These are phyloP conservation scores for Vanilla planifolia DNA, from an alignment of 106 monocot genomes.

Conservation along the genomic window DNA sequence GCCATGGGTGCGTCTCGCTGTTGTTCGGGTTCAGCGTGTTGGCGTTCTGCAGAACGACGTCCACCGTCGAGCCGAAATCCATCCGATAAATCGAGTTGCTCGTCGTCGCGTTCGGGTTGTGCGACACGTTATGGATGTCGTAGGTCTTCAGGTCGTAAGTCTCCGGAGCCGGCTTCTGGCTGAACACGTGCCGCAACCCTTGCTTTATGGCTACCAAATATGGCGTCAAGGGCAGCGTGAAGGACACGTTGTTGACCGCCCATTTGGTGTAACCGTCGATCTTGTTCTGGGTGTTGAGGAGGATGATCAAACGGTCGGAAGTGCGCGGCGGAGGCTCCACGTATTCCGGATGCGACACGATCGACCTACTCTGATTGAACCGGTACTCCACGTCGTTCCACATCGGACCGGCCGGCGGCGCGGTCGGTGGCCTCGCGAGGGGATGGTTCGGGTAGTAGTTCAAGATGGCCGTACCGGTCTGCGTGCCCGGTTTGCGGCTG, in stretches of 20 bases:
- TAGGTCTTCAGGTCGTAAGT: slow-evolving; percentile 33
- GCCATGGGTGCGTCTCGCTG: slow-evolving; percentile 99
- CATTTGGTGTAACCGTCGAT: slow-evolving; percentile 48
- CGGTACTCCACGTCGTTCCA: slow-evolving; percentile 64
- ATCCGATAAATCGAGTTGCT: slow-evolving; percentile 44
- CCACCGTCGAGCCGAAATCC: slow-evolving; percentile 59
- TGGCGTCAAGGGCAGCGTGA: slow-evolving; percentile 52
- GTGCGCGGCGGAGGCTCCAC: slow-evolving; percentile 34
- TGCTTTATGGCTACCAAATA: slow-evolving; percentile 64
- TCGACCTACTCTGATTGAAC: slow-evolving; percentile 34
- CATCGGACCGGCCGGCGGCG: slow-evolving; percentile 30
- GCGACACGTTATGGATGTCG: slow-evolving; percentile 8
- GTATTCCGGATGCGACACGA: slow-evolving; percentile 35
- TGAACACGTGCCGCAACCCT: slow-evolving; percentile 26
- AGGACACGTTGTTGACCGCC: slow-evolving; percentile 81
- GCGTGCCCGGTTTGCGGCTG: slow-evolving; percentile 41
- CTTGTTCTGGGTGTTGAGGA: slow-evolving; percentile 86
- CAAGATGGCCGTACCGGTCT: slow-evolving; percentile 52
- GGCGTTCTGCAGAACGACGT: slow-evolving; percentile 83
- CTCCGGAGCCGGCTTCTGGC: slow-evolving; percentile 43
- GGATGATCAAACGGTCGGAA: slow-evolving; percentile 47
- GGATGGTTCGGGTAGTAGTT: slow-evolving; percentile 65
- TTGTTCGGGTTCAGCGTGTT: slow-evolving; percentile 58
- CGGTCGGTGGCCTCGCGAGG: slow-evolving; percentile 21
- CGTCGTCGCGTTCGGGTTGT: slow-evolving; percentile 15